A percentile compares a stretch with the other conserved stretches of the same genome.
Evolutionary conservation across 805 yeast genomes (phyloP).

Genomic region (Candida anglica): DNA sequence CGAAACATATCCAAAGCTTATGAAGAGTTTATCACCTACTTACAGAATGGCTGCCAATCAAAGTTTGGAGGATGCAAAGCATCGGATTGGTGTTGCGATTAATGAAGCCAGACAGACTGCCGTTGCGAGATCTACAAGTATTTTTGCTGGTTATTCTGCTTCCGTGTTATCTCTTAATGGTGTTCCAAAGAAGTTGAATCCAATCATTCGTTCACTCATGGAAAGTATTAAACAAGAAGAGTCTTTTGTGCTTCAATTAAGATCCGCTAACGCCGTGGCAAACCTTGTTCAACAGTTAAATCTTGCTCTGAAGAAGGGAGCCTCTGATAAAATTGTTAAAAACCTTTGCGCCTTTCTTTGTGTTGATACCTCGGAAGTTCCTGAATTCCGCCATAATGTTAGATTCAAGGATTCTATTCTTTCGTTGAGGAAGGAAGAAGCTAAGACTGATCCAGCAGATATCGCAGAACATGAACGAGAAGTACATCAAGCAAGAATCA

Average conservation of each 20-base stretch:
- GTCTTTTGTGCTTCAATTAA: constrained; percentile 57
- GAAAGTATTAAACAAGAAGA: constrained; percentile 83
- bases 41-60: constrained; percentile 67
- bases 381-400: constrained; percentile 75
- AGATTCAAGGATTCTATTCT: constrained; percentile 52
- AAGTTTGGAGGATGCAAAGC: constrained; percentile 74
- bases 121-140: constrained; percentile 49
- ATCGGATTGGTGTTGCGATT: constrained; percentile 62
- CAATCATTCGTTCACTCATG: constrained; percentile 86
- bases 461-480: constrained; percentile 57
- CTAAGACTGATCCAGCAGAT: constrained; percentile 57
- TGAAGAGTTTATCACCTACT: constrained; percentile 60
- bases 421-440: constrained; percentile 77
- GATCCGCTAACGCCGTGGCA: constrained; percentile 70
- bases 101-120: constrained; percentile 60
- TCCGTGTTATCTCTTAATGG: constrained; percentile 60
- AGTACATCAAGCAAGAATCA: constrained; percentile 69
- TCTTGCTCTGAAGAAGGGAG: constrained; percentile 54
- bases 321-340: constrained; percentile 83
- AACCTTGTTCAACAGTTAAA: constrained; percentile 59
- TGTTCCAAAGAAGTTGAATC: constrained; percentile 85
- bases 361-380: constrained; percentile 94
- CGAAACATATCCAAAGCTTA: constrained; percentile 63
- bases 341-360: constrained; percentile 90
- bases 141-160: constrained; percentile 74